Evolutionary conservation across 2,329 filamentous ascomycete genomes (phyloP).

Genomic region (Tolypocladium capitatum): DNA sequence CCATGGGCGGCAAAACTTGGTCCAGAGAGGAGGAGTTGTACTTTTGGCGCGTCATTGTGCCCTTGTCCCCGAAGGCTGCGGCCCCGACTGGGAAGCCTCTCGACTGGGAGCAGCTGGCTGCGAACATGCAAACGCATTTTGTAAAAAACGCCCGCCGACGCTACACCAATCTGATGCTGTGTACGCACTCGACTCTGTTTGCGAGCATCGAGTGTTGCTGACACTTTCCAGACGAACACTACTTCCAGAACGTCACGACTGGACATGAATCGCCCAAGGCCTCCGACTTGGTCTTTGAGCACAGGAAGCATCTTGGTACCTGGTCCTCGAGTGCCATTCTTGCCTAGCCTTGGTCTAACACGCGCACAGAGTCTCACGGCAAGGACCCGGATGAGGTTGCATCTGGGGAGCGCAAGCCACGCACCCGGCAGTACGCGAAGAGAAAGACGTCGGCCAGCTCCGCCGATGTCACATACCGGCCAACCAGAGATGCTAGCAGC

Average conservation of each 20-base stretch:
- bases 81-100: slow-evolving; percentile 3
- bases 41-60: slow-evolving; percentile 32
- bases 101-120: slow-evolving; percentile 25
- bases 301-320: slow-evolving; percentile 14
- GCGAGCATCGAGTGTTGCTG: slow-evolving; percentile 1
- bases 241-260: slow-evolving; percentile 28
- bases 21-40: slow-evolving; percentile 30
- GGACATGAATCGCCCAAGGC: slow-evolving; percentile 24
- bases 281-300: slow-evolving; percentile 18
- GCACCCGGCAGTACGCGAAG: neutral
- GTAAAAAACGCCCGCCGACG: slow-evolving; percentile 19
- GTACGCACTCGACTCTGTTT: slow-evolving; percentile 16
- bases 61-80: slow-evolving; percentile 21
- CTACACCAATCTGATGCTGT: slow-evolving; percentile 27
- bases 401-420: neutral
- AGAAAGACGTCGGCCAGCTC: neutral
- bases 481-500: neutral
- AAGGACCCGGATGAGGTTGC: neutral
- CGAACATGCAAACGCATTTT: slow-evolving; percentile 24
- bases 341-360: neutral
- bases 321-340: too few relatives aligned
- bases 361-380: neutral
- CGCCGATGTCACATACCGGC: too few relatives aligned
- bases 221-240: slow-evolving; percentile 27
- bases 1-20: slow-evolving; percentile 40